Conservation (phyloP, 345 rosid species). For the Eutrema yunnanense region DNA sequence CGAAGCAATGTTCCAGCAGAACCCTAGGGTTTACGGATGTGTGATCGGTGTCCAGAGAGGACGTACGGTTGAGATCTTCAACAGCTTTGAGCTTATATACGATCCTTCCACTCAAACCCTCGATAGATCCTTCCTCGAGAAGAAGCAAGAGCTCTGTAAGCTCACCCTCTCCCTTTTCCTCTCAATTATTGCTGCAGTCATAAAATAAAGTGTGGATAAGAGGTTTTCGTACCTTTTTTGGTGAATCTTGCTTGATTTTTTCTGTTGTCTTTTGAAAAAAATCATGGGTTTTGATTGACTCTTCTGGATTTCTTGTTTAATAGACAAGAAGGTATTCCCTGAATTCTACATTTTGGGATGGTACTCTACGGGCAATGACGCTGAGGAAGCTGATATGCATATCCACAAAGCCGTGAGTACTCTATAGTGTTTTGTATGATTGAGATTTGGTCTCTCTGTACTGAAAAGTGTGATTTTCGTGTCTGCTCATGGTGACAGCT, state of each 20-base stretch:
- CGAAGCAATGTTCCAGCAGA: constrained; percentile 25
- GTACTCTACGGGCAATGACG: constrained; percentile 92
- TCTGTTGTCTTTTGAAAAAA: neutral
- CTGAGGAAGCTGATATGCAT: constrained; percentile 84
- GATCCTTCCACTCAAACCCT: constrained; percentile 62
- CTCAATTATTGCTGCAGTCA: neutral
- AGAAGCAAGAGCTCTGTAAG: constrained; percentile 83
- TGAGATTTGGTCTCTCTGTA: neutral
- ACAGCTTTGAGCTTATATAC: constrained; percentile 90
- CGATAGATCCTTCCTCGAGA: constrained; percentile 83
- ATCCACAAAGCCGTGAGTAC: constrained; percentile 81
- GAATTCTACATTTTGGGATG: constrained; percentile 84
- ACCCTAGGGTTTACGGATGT: constrained; percentile 84
- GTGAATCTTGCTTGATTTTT: neutral
- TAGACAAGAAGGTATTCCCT: constrained; percentile 95
- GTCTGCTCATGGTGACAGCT: constrained; percentile 38
- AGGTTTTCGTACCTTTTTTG: neutral
- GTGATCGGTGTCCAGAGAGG: constrained; percentile 92
- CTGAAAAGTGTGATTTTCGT: constrained; percentile 2
- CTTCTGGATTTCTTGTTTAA: neutral
- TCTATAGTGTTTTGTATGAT: neutral
- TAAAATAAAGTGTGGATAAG: neutral
- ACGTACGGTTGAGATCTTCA: constrained; percentile 99
- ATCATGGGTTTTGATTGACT: neutral
- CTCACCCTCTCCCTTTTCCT: neutral